phyloP scores from a whole-genome alignment of 2,329 filamentous ascomycete genomes.

The Chrysoporthe austroafricana region DNA sequence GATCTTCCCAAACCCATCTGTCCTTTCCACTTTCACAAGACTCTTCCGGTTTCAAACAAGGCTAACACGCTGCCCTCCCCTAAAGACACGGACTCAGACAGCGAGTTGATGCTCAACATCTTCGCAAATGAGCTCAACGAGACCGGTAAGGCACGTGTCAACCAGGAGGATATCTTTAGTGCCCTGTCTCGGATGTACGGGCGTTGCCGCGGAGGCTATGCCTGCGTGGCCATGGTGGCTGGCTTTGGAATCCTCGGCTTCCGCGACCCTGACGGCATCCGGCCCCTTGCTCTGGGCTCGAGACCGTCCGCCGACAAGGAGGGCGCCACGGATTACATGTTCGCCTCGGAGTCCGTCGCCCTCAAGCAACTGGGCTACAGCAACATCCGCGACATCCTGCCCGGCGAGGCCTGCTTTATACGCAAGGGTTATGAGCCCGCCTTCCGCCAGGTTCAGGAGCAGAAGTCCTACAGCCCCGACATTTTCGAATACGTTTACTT shows the following conservation, averaged over 20 bases:
- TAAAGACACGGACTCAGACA: slow-evolving; percentile 78
- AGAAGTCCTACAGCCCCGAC: slow-evolving; percentile 76
- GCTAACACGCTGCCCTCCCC: slow-evolving; percentile 2
- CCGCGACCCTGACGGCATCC: slow-evolving; percentile 80
- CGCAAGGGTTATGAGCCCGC: slow-evolving; percentile 74
- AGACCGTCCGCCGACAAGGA: slow-evolving; percentile 66
- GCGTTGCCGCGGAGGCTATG: slow-evolving; percentile 77
- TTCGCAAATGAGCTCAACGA: slow-evolving; percentile 84
- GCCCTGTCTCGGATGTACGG: slow-evolving; percentile 75
- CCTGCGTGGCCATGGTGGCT: slow-evolving; percentile 83
- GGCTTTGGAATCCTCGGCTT: slow-evolving; percentile 80
- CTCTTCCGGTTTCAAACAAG: neutral
- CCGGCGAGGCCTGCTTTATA: slow-evolving; percentile 85
- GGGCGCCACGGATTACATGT: slow-evolving; percentile 79
- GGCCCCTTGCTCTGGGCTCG: slow-evolving; percentile 79
- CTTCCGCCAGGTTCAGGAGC: slow-evolving; percentile 74
- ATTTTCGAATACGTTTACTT: slow-evolving; percentile 92
- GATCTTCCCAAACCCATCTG: neutral
- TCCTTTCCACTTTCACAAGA: neutral
- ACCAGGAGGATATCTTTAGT: slow-evolving; percentile 77
- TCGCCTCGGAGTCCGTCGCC: slow-evolving; percentile 88
- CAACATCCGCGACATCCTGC: slow-evolving; percentile 76
- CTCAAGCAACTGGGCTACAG: slow-evolving; percentile 79
- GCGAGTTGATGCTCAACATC: slow-evolving; percentile 85
- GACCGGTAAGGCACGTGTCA: slow-evolving; percentile 83